phyloP scores from a whole-genome alignment of 306 rosid genomes.

The Lagenaria siceraria region DNA sequence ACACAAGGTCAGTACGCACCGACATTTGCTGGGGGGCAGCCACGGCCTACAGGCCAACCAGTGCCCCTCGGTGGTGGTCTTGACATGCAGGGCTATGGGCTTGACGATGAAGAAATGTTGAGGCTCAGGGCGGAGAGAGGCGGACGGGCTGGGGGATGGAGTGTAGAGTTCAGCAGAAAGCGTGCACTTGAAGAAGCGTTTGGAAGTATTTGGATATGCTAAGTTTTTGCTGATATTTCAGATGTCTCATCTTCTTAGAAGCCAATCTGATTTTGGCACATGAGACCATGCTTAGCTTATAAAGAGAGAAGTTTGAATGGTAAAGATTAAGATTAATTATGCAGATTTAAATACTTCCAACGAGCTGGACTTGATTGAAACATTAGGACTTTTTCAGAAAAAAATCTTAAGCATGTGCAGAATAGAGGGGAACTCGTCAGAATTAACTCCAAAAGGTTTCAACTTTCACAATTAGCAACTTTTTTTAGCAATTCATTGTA shows the following conservation, averaged over 20 bases:
- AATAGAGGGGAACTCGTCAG: too few relatives aligned
- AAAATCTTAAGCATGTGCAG: too few relatives aligned
- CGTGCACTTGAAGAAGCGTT: constrained; percentile 87
- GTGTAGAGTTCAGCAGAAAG: constrained; percentile 53
- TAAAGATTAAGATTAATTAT: not conserved
- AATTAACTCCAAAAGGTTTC: too few relatives aligned
- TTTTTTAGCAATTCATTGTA: too few relatives aligned
- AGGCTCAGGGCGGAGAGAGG: constrained; percentile 62
- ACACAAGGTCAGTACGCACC: constrained; percentile 83
- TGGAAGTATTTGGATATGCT: constrained; percentile 72
- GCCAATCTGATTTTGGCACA: not conserved
- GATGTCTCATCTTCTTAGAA: not conserved
- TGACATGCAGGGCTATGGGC: constrained; percentile 37
- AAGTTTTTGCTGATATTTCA: not conserved
- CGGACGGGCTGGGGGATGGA: constrained; percentile 85
- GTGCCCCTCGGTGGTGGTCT: constrained; percentile 53
- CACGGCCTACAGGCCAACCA: constrained; percentile 78
- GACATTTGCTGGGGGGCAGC: constrained; percentile 71
- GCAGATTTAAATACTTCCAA: not conserved
- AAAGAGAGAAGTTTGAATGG: not conserved
- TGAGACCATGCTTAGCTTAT: not conserved
- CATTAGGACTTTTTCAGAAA: too few relatives aligned
- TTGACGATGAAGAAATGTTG: constrained; percentile 52
- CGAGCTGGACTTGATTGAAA: too few relatives aligned
- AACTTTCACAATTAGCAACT: too few relatives aligned